Evolutionary conservation across 1,284 basidiomycete species (phyloP).

Genomic region (Phlebopus sp.): DNA sequence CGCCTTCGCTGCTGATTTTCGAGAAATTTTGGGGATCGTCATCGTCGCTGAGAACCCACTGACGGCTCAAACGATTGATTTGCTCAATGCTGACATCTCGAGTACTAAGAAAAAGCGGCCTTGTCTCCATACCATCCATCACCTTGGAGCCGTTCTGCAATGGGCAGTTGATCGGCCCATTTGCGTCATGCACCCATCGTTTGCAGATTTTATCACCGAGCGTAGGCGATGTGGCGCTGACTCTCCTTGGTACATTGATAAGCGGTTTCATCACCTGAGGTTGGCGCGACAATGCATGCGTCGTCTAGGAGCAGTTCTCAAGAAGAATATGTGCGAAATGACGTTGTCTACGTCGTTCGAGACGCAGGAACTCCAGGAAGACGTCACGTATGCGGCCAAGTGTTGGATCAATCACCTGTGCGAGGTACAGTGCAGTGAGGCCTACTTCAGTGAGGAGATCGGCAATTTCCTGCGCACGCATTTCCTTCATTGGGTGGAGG

Average conservation of each 20-base stretch:
- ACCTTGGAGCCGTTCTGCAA: conserved; percentile 27
- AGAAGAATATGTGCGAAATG: conserved; percentile 28
- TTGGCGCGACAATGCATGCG: conserved; percentile 26
- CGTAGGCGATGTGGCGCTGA: conserved; percentile 24
- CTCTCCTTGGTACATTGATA: conserved; percentile 28
- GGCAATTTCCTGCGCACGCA: conserved; percentile 21
- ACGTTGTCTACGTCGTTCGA: conserved; percentile 17
- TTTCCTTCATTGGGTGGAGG: conserved; percentile 34
- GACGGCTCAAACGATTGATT: conserved; percentile 23
- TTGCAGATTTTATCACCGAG: conserved; percentile 32
- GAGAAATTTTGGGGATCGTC: conserved; percentile 33
- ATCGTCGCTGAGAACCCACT: conserved; percentile 30
- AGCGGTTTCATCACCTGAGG: conserved; percentile 19
- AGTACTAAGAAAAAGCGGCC: conserved; percentile 18
- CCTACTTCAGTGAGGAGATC: conserved; percentile 13
- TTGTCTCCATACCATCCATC: conserved; percentile 29
- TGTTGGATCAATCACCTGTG: conserved; percentile 32
- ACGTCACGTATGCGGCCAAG: conserved; percentile 22
- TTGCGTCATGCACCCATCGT: conserved; percentile 33
- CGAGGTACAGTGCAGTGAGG: conserved; percentile 1
- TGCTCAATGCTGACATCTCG: conserved; percentile 18
- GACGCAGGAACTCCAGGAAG: conserved; percentile 20
- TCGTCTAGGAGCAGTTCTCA: conserved; percentile 16
- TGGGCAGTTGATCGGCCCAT: conserved; percentile 29
- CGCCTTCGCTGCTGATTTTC: conserved; percentile 29